phyloP scores from a whole-genome alignment of 2,329 filamentous ascomycete species.

The Emergomyces orientalis region DNA sequence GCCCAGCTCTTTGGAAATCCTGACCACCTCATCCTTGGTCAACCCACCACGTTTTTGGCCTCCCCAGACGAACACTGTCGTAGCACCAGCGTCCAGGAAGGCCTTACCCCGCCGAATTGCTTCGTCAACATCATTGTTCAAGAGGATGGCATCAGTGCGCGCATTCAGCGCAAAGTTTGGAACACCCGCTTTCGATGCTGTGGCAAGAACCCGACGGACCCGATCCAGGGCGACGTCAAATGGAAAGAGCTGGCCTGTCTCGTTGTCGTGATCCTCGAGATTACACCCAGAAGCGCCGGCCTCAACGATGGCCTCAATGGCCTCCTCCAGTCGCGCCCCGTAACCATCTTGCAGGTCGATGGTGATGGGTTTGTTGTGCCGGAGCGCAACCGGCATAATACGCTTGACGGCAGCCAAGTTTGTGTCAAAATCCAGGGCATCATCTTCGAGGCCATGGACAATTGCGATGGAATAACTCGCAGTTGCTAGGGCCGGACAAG shows the following conservation, averaged over 20 bases:
- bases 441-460: conserved; percentile 38
- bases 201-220: conserved; percentile 29
- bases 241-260: conserved; percentile 28
- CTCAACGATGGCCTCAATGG: conserved; percentile 38
- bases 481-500: conserved; percentile 39
- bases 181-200: conserved; percentile 36
- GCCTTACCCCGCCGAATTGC: conserved; percentile 46
- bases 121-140: conserved; percentile 36
- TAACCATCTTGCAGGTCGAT: conserved; percentile 56
- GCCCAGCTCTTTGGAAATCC: conserved; percentile 41
- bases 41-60: conserved; percentile 37
- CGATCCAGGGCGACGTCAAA: conserved; percentile 42
- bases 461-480: conserved; percentile 45
- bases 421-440: conserved; percentile 42
- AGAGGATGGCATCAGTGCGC: conserved; percentile 45
- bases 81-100: conserved; percentile 51
- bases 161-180: conserved; percentile 51
- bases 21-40: conserved; percentile 39
- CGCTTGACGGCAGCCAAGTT: conserved; percentile 43
- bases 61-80: conserved; percentile 54
- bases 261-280: conserved; percentile 46
- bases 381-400: conserved; percentile 38
- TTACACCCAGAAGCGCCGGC: conserved; percentile 49
- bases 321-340: conserved; percentile 38
- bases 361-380: conserved; percentile 42